Base-by-base conservation (phyloP, 306 rosid species). In the Calophaca sinica region DNA sequence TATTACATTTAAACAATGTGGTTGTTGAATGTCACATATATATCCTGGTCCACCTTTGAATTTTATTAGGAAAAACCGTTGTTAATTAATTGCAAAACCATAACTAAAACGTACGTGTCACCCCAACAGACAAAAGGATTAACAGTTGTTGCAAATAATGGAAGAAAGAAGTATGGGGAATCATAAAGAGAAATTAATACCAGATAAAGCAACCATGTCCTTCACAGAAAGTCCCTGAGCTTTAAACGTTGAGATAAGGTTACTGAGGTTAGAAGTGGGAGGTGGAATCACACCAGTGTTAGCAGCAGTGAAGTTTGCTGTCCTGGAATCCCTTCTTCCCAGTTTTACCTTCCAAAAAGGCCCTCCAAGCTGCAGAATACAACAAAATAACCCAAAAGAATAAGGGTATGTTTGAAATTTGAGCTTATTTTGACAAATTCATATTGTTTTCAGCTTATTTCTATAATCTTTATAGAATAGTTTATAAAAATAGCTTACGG, bases 161-260 rank as follows among this genome's bases (percentile, higher is more conserved):
- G 62, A 44, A 75, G 49, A 57, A 39, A 57, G n/a, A 20, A 20
- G 26, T 20, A 0, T 13, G 39, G 13, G 2, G 3, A 53, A 46
- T 12, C 9, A 28, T 20, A 13, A 33, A 5, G 7, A 45, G 11
- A 52, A 48, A 62, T 4, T n/a, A 64, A 15, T 73, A 93, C 98
- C 98, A 11, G 98, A 91, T 79, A 93, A 84, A 68, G 97, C 97
- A 75, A 91, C 96, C 91, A 93, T 63, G 79, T 93, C 96, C 20
- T 41, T 78, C 7, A 44, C 58, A 68, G 93, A 85, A 62, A 93
- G 98, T 1, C 97, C 97, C 53, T 49, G 68, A 29, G 79, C 75
- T 29, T 5, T 3, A 75, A 88, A 93, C 0, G 74, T 82, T 2
- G 53, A 51, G 80, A 72, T 86, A 59, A 93, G 91, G 61, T 42